phyloP scores from a whole-genome alignment of 31 red algal species.

The Pterothamnion heteromorphum region DNA sequence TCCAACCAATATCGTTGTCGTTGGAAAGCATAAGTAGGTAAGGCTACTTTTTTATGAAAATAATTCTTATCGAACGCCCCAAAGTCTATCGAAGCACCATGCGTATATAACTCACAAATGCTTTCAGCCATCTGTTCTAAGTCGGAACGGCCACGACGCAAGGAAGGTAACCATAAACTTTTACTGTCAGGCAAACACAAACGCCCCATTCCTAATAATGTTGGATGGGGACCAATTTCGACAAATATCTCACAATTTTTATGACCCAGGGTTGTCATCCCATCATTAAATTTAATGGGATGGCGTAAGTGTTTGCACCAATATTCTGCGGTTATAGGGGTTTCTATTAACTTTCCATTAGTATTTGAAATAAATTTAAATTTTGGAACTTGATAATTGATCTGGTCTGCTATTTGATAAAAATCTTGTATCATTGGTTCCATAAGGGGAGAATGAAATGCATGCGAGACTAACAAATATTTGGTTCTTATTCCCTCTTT shows the following conservation, averaged over 20 bases:
- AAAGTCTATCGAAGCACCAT: background rate
- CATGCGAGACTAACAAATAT: background rate
- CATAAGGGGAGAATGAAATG: background rate
- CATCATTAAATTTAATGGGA: slow-evolving; percentile 9
- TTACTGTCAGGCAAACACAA: background rate
- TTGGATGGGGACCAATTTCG: slow-evolving; percentile 15
- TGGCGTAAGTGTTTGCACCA: slow-evolving; percentile 31
- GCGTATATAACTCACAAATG: background rate
- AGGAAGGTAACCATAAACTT: background rate
- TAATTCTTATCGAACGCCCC: background rate
- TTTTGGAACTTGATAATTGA: slow-evolving; percentile 33
- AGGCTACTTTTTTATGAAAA: background rate
- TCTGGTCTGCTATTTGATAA: background rate
- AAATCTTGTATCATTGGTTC: slow-evolving; percentile 22
- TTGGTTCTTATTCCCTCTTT: background rate
- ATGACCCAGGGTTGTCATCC: background rate
- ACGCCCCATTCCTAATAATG: background rate
- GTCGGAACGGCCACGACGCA: background rate
- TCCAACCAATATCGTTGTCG: slow-evolving; percentile 34
- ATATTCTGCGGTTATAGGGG: background rate
- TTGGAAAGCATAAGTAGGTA: slow-evolving; percentile 41
- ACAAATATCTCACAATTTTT: background rate
- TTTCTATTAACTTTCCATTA: slow-evolving; percentile 24
- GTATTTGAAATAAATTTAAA: slow-evolving; percentile 22
- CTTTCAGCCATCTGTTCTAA: background rate